Conservation (phyloP, 2,329 filamentous ascomycete species). For the Thelonectria olida region DNA sequence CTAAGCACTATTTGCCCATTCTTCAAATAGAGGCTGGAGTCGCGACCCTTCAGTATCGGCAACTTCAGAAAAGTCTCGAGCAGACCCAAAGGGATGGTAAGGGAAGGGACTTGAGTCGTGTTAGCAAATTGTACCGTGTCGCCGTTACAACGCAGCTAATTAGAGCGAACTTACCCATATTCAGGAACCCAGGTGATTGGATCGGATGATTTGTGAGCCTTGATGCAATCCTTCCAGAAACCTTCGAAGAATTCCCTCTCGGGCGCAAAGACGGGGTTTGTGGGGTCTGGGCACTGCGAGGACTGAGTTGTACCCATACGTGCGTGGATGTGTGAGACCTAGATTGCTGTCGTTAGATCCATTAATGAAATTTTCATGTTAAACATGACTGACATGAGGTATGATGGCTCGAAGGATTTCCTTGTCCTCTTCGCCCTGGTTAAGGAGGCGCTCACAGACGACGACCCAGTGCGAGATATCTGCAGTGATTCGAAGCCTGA, state of each 20-base stretch:
- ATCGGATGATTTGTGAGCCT: constrained; percentile 6
- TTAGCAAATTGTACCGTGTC: constrained; percentile 19
- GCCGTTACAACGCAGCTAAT: too few species aligned
- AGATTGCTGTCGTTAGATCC: neutral
- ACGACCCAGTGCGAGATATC: constrained; percentile 42
- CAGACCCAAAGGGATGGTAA: constrained; percentile 35
- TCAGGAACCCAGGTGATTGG: constrained; percentile 23
- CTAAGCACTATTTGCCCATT: constrained; percentile 17
- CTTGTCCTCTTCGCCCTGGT: constrained; percentile 30
- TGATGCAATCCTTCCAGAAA: constrained; percentile 31
- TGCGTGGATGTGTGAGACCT: constrained; percentile 43
- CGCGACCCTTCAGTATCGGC: constrained; percentile 37
- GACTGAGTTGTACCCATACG: constrained; percentile 48
- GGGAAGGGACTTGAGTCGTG: constrained; percentile 31
- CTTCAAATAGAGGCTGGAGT: constrained; percentile 34
- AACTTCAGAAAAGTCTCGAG: constrained; percentile 32
- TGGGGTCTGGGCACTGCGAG: constrained; percentile 48
- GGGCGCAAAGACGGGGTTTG: constrained; percentile 38
- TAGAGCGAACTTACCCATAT: constrained; percentile 19
- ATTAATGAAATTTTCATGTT: neutral
- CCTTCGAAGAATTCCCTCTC: constrained; percentile 46
- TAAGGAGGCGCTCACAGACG: constrained; percentile 33
- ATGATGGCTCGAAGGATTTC: constrained; percentile 34
- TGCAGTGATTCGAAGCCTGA: constrained; percentile 35
- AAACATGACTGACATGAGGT: constrained; percentile 40